phyloP scores from a whole-genome alignment of 371 early-diverging fungal species.

The Neoconidiobolus thromboides region DNA sequence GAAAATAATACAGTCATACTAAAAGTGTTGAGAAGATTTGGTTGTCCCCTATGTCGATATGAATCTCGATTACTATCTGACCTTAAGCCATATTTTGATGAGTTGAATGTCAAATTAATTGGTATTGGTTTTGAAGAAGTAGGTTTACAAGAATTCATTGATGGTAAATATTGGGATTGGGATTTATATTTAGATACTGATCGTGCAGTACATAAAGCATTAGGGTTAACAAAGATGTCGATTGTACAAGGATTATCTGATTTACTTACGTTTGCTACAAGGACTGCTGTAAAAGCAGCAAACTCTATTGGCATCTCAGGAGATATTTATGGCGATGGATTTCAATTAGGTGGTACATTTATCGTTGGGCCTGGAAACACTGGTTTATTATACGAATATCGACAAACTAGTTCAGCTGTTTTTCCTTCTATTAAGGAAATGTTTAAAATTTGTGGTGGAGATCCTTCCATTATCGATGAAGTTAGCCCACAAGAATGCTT shows the following conservation, averaged over 20 bases:
- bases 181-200: neutral
- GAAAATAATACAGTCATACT: neutral
- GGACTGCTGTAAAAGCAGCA: neutral
- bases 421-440: neutral
- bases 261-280: neutral
- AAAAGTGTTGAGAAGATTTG: neutral
- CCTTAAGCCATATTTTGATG: constrained; percentile 1
- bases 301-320: neutral
- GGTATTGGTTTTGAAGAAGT: constrained; percentile 6
- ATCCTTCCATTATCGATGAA: neutral
- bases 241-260: neutral
- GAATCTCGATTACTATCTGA: neutral
- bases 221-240: neutral
- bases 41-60: neutral
- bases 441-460: neutral
- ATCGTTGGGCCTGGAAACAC: neutral
- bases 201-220: neutral
- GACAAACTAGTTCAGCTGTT: neutral
- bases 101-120: constrained; percentile 1
- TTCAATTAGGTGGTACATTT: constrained; percentile 4
- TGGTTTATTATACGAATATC: neutral
- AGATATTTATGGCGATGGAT: constrained; percentile 2
- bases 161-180: constrained; percentile 7
- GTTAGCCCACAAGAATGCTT: neutral
- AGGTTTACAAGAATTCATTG: constrained; percentile 5